Conservation (phyloP, 129 eudicot genomes). For the Arctium lappa region DNA sequence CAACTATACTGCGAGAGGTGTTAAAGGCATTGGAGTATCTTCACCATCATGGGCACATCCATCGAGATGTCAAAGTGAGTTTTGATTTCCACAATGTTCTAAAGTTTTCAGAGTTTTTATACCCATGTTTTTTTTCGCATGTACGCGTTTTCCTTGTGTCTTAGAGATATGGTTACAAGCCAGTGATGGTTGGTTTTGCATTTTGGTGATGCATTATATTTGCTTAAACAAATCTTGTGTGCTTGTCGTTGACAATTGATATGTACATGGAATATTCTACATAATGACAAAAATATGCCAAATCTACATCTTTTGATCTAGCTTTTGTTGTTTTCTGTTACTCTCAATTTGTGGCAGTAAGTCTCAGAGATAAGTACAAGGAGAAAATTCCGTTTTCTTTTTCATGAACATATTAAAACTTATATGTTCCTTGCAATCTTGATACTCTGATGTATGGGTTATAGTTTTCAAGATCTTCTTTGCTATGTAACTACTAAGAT, state of each 20-base stretch:
- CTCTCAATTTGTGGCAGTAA: background rate
- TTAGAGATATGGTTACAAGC: background rate
- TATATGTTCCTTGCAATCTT: background rate
- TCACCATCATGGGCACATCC: slow-evolving; percentile 64
- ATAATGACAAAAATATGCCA: background rate
- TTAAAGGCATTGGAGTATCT: slow-evolving; percentile 63
- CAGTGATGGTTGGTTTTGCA: background rate
- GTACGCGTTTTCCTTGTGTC: background rate
- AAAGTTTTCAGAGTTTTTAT: background rate
- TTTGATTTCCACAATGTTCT: slow-evolving; percentile 9
- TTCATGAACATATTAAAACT: background rate
- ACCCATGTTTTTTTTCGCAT: background rate
- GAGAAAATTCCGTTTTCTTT: background rate
- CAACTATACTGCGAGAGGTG: slow-evolving; percentile 56
- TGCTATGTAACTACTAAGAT: background rate
- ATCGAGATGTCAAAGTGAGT: slow-evolving; percentile 53
- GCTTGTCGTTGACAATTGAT: background rate
- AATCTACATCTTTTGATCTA: background rate
- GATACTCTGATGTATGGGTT: background rate
- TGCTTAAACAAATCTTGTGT: background rate
- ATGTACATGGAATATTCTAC: background rate
- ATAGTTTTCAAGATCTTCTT: background rate
- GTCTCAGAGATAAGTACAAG: background rate
- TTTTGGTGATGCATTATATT: background rate
- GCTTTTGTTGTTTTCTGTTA: background rate